Base-by-base conservation (phyloP, 371 early-diverging fungal genomes). In the Mucor plumbeus region DNA sequence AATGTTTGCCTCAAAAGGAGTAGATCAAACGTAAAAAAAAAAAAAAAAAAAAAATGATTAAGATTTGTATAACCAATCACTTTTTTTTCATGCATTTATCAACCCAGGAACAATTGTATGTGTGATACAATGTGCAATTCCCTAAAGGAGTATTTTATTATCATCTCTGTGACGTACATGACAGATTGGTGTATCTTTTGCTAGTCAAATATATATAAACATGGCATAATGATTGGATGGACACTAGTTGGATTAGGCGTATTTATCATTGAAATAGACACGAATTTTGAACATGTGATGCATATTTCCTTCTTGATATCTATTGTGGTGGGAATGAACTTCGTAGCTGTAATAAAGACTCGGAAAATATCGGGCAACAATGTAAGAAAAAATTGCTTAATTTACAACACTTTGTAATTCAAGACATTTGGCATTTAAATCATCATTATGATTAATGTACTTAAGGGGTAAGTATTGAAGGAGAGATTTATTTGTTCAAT, bases 41-140 rank as follows among this genome's bases (percentile, higher is more conserved):
- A n/a, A n/a, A n/a, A n/a, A n/a, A n/a, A n/a, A n/a, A n/a, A n/a
- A 17, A n/a, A 19, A n/a, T 47, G 47, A 47, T 47, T 47, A 47
- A 47, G 47, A 47, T 53, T 53, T 53, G 53, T 53, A 53, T 53
- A 21, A 53, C 53, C 53, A 53, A 53, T 47, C 47, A 47, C 26
- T 19, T 19, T 17, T 17, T 47, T 47, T 47, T 53, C 31, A 53
- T 53, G 53, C 53, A 53, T 14, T 31, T 9, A 26, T 47, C 17
- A 53, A 31, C 53, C 53, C 53, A 53, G 53, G 31, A 26, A 53
- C 53, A 53, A 31, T 11, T 31, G 53, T 11, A 11, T 11, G 11
- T 53, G 47, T 47, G 17, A 47, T 47, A 47, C 53, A 31, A 10
- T 31, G 21, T 31, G 53, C 26, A 53, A 53, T 53, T 53, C 53